These are phyloP conservation scores for Arthrobotrys conoides DNA, from an alignment of 2,329 filamentous ascomycete species.

Conservation along the genomic window DNA sequence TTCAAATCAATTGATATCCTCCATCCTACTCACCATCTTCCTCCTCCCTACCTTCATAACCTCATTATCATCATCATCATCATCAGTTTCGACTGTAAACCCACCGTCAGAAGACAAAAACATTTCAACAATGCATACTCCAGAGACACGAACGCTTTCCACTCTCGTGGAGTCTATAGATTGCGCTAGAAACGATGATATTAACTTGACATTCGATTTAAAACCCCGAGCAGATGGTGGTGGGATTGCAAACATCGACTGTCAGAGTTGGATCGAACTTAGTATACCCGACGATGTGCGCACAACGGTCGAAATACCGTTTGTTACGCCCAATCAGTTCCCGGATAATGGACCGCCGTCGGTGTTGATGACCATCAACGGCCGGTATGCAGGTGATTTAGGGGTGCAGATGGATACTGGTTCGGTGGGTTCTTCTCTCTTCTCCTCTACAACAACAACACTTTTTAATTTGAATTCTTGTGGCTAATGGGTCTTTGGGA, in stretches of 20 bases:
- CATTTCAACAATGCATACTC: slow-evolving; percentile 8
- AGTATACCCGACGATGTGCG: slow-evolving; percentile 18
- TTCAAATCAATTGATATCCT: neutral
- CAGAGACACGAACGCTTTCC: neutral
- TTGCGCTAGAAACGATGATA: slow-evolving; percentile 9
- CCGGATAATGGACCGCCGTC: slow-evolving; percentile 33
- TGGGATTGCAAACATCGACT: neutral
- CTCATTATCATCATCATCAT: neutral
- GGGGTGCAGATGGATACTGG: slow-evolving; percentile 55
- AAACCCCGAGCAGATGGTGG: slow-evolving; percentile 6
- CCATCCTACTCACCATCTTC: neutral
- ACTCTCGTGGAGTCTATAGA: slow-evolving; percentile 1
- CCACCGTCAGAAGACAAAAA: too few species aligned
- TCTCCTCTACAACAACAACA: slow-evolving; percentile 34
- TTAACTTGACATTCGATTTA: neutral
- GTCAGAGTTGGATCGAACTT: slow-evolving; percentile 39
- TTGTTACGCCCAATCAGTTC: slow-evolving; percentile 30
- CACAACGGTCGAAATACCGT: slow-evolving; percentile 37
- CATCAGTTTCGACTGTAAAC: neutral
- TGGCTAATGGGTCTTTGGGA: neutral
- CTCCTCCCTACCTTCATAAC: too few species aligned
- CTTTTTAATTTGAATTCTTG: neutral
- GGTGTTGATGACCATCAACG: slow-evolving; percentile 51
- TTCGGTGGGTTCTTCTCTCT: slow-evolving; percentile 44
- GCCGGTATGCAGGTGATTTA: slow-evolving; percentile 30